Percentiles rank a stretch among this genome's conserved stretches.
These are phyloP conservation scores for Basipetospora chlamydospora DNA, from an alignment of 2,329 filamentous ascomycete species.

Conservation along the genomic window DNA sequence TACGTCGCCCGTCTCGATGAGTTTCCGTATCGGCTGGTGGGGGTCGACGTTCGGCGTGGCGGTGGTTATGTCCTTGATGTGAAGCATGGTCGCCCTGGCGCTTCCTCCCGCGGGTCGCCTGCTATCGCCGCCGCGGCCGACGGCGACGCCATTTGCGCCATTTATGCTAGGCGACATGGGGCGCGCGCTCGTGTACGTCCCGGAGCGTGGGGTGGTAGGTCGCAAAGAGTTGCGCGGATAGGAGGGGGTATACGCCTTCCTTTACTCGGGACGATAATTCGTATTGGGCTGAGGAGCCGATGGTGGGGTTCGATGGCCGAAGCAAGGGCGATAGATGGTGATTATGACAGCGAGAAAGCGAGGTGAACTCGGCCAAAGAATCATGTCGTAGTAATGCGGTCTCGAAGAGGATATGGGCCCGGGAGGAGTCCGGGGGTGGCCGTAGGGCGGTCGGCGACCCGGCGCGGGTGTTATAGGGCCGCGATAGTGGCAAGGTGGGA, in stretches of 20 bases:
- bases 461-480: background rate
- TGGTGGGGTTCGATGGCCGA: too few species aligned
- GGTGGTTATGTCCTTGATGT: conserved; percentile 38
- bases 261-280: too few species aligned
- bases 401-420: background rate
- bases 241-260: too few species aligned
- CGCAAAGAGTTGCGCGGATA: too few species aligned
- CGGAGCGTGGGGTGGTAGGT: too few species aligned
- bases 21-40: conserved; percentile 34
- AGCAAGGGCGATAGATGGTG: too few species aligned
- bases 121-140: conserved; percentile 9
- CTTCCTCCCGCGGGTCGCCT: background rate
- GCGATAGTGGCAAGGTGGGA: background rate
- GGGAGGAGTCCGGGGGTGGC: background rate
- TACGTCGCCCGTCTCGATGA: conserved; percentile 37
- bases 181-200: conserved; percentile 10
- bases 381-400: too few species aligned
- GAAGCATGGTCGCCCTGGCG: conserved; percentile 26
- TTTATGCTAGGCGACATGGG: conserved; percentile 15
- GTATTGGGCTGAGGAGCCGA: too few species aligned
- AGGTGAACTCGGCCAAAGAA: too few species aligned
- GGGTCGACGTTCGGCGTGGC: conserved; percentile 30
- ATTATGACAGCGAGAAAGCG: background rate
- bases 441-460: background rate
- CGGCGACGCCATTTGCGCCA: conserved; percentile 14